A percentile compares a stretch with the other conserved stretches of the same genome.
phyloP scores from a whole-genome alignment of 2,329 filamentous ascomycete genomes.

The Exutisphaerella laricina region DNA sequence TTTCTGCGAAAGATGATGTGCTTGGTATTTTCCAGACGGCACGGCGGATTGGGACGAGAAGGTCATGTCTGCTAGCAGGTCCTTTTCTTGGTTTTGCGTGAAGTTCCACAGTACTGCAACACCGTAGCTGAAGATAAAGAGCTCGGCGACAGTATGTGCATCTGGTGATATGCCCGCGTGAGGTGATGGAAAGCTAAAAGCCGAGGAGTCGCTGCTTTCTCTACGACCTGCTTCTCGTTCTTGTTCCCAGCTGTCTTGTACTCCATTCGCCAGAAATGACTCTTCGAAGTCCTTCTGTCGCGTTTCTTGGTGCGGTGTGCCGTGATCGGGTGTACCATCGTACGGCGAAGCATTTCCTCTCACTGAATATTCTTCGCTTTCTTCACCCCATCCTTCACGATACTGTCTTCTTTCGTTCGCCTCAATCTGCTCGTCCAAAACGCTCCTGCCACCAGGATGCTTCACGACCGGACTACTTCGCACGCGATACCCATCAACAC shows the following conservation, averaged over 20 bases:
- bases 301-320: constrained; percentile 9
- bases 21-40: constrained; percentile 16
- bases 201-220: constrained; percentile 29
- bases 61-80: constrained; percentile 88
- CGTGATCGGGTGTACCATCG: constrained; percentile 9
- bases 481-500: constrained; percentile 78
- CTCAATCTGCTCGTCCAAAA: constrained; percentile 93
- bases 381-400: constrained; percentile 84
- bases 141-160: constrained; percentile 77
- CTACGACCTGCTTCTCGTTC: constrained; percentile 17
- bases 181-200: constrained; percentile 47
- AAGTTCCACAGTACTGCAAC: constrained; percentile 99
- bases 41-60: constrained; percentile 54
- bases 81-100: constrained; percentile 90
- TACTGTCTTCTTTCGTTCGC: constrained; percentile 84
- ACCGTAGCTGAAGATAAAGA: constrained; percentile 96
- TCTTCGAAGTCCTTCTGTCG: constrained; percentile 9
- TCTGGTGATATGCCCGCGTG: constrained; percentile 57
- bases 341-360: constrained; percentile 22
- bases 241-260: constrained; percentile 16
- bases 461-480: constrained; percentile 88
- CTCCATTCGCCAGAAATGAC: constrained; percentile 12
- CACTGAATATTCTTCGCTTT: constrained; percentile 59
- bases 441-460: constrained; percentile 85
- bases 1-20: constrained; percentile 23